A percentile compares a stretch with the other conserved stretches of the same genome.
Conservation (phyloP, 1,139 yeast genomes). For the Kodamaea arcana region DNA sequence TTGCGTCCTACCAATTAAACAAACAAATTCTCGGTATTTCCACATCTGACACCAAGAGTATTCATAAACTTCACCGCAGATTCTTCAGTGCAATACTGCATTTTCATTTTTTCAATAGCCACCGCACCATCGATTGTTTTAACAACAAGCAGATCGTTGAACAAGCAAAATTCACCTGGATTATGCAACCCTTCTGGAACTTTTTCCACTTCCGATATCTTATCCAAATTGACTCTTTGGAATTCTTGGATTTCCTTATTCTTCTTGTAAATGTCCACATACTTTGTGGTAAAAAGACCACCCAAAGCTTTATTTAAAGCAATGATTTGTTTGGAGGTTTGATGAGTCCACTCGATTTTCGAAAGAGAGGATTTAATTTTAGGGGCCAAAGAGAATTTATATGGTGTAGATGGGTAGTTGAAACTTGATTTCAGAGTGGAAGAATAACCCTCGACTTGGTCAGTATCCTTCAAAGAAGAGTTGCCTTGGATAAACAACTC, state of each 20-base stretch:
- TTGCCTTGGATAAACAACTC: conserved; percentile 23
- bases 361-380: conserved; percentile 43
- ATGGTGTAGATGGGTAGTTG: conserved; percentile 17
- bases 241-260: conserved; percentile 21
- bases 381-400: conserved; percentile 52
- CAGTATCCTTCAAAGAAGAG: neutral
- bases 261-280: conserved; percentile 25
- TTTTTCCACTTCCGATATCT: conserved; percentile 17
- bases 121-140: conserved; percentile 44
- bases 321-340: conserved; percentile 36
- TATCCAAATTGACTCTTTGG: conserved; percentile 48
- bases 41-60: conserved; percentile 44
- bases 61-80: conserved; percentile 37
- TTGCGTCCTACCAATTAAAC: no score
- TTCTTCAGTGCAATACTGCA: conserved; percentile 54
- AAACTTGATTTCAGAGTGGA: conserved; percentile 10
- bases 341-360: conserved; percentile 43
- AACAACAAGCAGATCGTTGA: conserved; percentile 27
- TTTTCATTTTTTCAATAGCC: conserved; percentile 34
- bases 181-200: neutral
- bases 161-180: conserved; percentile 43
- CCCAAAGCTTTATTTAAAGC: conserved; percentile 57
- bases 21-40: conserved; percentile 15
- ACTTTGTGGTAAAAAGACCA: conserved; percentile 47
- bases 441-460: no score